Percentiles rank a stretch among this genome's conserved stretches.
These are phyloP conservation scores for Mollisiaceae sp. DNA, from an alignment of 2,329 filamentous ascomycete species.

Conservation along the genomic window DNA sequence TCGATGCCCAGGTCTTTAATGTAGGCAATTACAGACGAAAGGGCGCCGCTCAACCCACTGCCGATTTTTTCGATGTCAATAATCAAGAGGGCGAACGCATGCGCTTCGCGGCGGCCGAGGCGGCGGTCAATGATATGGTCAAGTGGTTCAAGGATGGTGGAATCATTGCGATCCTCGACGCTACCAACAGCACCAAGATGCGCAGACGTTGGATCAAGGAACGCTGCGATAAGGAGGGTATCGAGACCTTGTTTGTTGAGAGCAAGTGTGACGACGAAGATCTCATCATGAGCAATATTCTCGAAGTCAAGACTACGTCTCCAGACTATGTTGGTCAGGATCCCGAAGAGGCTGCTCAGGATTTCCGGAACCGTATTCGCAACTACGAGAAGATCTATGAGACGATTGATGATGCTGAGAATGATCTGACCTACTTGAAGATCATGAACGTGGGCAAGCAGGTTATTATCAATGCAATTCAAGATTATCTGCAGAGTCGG, in stretches of 20 bases:
- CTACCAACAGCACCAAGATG: constrained; percentile 92
- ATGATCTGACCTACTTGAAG: constrained; percentile 91
- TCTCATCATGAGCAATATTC: constrained; percentile 96
- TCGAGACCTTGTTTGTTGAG: constrained; percentile 95
- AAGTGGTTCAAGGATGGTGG: constrained; percentile 85
- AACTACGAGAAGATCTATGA: constrained; percentile 98
- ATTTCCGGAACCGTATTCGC: constrained; percentile 92
- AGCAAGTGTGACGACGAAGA: constrained; percentile 96
- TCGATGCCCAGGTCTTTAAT: constrained; percentile 94
- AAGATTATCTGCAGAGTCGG: constrained; percentile 94
- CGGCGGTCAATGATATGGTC: constrained; percentile 91
- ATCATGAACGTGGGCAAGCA: constrained; percentile 95
- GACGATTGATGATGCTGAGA: constrained; percentile 89
- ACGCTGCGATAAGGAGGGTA: constrained; percentile 72
- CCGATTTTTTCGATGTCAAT: constrained; percentile 92
- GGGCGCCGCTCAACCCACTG: constrained; percentile 86
- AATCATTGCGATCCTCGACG: constrained; percentile 91
- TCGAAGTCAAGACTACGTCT: constrained; percentile 95
- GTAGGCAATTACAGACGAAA: constrained; percentile 94
- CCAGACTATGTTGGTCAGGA: constrained; percentile 95
- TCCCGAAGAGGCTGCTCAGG: constrained; percentile 85
- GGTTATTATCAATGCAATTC: constrained; percentile 97
- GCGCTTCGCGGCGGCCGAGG: constrained; percentile 86
- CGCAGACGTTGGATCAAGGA: constrained; percentile 92
- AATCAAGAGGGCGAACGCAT: constrained; percentile 91